These are phyloP conservation scores for Yamadazyma phyllophila DNA, from an alignment of 805 yeast species.

Conservation along the genomic window DNA sequence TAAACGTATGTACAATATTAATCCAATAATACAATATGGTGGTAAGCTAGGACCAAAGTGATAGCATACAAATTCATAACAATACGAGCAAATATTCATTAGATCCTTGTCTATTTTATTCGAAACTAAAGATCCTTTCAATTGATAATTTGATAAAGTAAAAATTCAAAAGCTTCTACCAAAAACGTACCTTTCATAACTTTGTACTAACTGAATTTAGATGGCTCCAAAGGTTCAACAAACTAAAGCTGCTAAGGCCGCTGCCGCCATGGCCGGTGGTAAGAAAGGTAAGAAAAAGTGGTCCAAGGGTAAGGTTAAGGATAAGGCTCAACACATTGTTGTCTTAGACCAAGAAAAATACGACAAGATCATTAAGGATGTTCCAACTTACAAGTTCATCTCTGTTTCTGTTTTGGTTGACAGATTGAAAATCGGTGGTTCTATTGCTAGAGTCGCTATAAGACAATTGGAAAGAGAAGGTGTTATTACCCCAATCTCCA, in stretches of 20 bases:
- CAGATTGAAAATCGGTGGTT: conserved; percentile 99
- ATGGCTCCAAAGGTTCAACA: conserved; percentile 99
- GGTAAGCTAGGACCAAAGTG: too few species aligned
- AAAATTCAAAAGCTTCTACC: too few species aligned
- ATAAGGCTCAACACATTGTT: conserved; percentile 98
- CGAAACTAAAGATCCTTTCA: too few species aligned
- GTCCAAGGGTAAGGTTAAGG: conserved; percentile 99
- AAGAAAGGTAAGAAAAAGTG: conserved; percentile 99
- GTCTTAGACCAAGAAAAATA: conserved; percentile 96
- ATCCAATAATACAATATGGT: too few species aligned
- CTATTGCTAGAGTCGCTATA: conserved; percentile 97
- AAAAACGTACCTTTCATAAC: neutral
- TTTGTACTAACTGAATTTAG: conserved; percentile 26
- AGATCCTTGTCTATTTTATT: too few species aligned
- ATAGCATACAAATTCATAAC: too few species aligned
- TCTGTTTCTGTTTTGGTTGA: conserved; percentile 98
- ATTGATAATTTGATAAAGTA: too few species aligned
- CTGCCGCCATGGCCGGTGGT: conserved; percentile 99
- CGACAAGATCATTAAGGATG: conserved; percentile 99
- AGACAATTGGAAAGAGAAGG: conserved; percentile 94
- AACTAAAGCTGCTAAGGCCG: conserved; percentile 99
- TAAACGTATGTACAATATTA: conserved; percentile 8
- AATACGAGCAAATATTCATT: too few species aligned
- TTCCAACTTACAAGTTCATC: conserved; percentile 97
- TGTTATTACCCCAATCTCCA: conserved; percentile 87